Base-by-base conservation (phyloP, 768 basidiomycete genomes). In the Harrya chromipes region DNA sequence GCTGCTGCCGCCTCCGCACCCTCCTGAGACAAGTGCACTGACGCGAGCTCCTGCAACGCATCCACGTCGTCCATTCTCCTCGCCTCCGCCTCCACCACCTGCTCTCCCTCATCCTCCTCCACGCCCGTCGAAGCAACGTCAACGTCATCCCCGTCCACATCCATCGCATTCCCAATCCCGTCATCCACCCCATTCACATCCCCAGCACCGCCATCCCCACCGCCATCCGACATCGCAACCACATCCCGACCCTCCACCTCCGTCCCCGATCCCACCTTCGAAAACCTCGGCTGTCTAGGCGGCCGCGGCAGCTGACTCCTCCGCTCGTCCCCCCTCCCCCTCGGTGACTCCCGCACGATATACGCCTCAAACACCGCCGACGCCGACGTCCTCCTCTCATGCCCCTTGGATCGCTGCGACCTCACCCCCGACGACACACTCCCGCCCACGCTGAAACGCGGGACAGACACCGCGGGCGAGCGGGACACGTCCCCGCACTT, bases 1-100 rank as follows among this genome's bases (percentile, higher is more conserved):
- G 45, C 40, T 14, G 26, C 40, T 4, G 14, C 14, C 3, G 11
- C 40, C 33, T 50, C 54, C 13, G 40, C 47, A 29, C 43, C 42
- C n/a, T 3, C 14, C 21, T 29, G 40, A 9, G 50, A 57, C n/a
- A 63, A 48, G 36, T 64, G 61, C 20, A 65, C 58, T 14, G 58
- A 60, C 34, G 54, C 64, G n/a, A 65, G 53, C 26, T 27, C 26
- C 26, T 12, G 1, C 12, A 29, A 13, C 29, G 29, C 12, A 29
- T 38, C 42, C 4, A 14, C 27, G 10, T 37, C 45, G 4, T 35
- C 34, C 49, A n/a, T 35, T 12, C 14, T 10, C 31, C 7, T 21
- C 17, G 40, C 16, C 16, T 31, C 35, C n/a, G 12, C 40, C 3
- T 3, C 36, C 20, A 3, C 23, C 1, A 36, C 29, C 14, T 42